Evolutionary conservation across 2,329 filamentous ascomycete species (phyloP), one percentile per base, ranked within the genome.

Genomic region (Dryadomyces sulphureus): DNA sequence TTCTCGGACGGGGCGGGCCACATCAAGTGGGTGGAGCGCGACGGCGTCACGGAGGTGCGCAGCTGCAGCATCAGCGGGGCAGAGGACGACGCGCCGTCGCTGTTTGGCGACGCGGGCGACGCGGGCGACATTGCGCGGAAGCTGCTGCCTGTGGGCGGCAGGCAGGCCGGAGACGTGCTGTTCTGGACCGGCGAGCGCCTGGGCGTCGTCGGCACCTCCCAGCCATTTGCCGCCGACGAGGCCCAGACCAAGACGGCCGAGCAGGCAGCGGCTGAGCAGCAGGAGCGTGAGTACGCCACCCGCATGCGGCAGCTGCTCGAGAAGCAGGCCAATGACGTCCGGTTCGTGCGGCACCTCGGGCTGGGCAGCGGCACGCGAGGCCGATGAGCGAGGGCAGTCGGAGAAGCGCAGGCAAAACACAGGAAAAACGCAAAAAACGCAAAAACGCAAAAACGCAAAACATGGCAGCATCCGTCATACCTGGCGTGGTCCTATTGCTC

Each of bases 181-280:
- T 69, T 94, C 41, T 94, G 88, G 88, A 94, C 88, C 0, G 89
- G 87, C 17, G 87, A 94, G 48, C 80, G 79, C 52, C 65, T 94
- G 41, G 89, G 87, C 0, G 67, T 92, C 48, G 61, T 93, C 19
- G 70, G 65, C 46, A 75, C 77, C 1, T 63, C 67, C 35, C 57
- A 62, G 55, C 61, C 70, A 5, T 75, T 72, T 52, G 60, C 57
- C 7, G 57, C 67, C 1, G 65, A 69, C 7, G 70, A 72, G 43
- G 60, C 67, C 25, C 56, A 61, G 25, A 60, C 60, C 9, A 62
- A 64, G 43, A 64, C 63, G 40, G 65, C 66, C 17, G 66, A 69
- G 47, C 67, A 74, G 54, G 56, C 61, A 42, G 68, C 63, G n/a
- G 65, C 64, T 41, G 72, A 80, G 53, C 60, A 65, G 45, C 68